Evolutionary conservation across 1,139 yeast species (phyloP).

Genomic region (Nakaseomyces delphensis): DNA sequence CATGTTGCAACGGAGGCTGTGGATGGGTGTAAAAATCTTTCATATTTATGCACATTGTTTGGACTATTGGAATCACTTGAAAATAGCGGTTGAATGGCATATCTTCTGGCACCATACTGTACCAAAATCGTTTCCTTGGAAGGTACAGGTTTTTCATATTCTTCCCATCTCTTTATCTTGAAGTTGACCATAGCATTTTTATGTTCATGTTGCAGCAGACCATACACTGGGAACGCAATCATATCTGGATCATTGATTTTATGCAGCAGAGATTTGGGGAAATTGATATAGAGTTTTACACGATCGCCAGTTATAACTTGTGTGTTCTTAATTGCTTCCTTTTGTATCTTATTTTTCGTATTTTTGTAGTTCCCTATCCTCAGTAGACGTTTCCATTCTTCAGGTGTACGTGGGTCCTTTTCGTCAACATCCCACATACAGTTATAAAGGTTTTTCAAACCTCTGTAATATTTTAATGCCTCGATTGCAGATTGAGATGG

Average conservation of each 20-base stretch:
- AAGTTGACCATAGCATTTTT: slow-evolving; percentile 76
- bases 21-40: slow-evolving; percentile 79
- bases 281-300: slow-evolving; percentile 51
- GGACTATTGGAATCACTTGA: slow-evolving; percentile 70
- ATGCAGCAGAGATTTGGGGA: slow-evolving; percentile 46
- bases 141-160: slow-evolving; percentile 72
- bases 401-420: slow-evolving; percentile 64
- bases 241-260: slow-evolving; percentile 35
- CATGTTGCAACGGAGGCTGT: slow-evolving; percentile 70
- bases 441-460: slow-evolving; percentile 70
- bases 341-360: slow-evolving; percentile 59
- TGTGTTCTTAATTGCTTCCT: slow-evolving; percentile 49
- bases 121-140: slow-evolving; percentile 71
- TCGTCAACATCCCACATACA: slow-evolving; percentile 89
- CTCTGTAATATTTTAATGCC: slow-evolving; percentile 69
- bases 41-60: slow-evolving; percentile 81
- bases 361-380: slow-evolving; percentile 73
- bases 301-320: slow-evolving; percentile 60
- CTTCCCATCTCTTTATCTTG: slow-evolving; percentile 81
- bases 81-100: slow-evolving; percentile 74
- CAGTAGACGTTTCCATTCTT: slow-evolving; percentile 66
- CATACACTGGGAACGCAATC: slow-evolving; percentile 56
- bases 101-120: slow-evolving; percentile 90
- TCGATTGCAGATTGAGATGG: slow-evolving; percentile 73
- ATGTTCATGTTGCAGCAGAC: slow-evolving; percentile 77